phyloP scores from a whole-genome alignment of 257 asterid species.

The Striga asiatica region DNA sequence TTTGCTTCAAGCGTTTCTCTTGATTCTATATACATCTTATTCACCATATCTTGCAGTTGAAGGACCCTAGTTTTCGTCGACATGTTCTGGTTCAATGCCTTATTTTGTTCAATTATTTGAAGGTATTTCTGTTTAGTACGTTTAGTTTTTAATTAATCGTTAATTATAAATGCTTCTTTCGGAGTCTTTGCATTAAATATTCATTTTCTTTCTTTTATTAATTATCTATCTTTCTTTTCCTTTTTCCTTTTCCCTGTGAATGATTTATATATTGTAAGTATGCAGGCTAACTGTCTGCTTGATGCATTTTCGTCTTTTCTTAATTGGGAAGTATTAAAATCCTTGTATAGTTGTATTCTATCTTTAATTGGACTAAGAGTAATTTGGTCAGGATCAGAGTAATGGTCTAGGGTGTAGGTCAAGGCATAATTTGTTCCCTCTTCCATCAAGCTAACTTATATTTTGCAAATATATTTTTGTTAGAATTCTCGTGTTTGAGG shows the following conservation, averaged over 20 bases:
- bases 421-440: neutral
- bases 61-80: constrained; percentile 97
- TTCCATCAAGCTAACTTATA: neutral
- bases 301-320: neutral
- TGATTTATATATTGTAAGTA: constrained; percentile 1
- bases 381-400: constrained; percentile 1
- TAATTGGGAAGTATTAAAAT: constrained; percentile 7
- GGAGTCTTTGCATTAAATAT: neutral
- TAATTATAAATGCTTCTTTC: constrained; percentile 3
- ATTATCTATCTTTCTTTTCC: too few species aligned
- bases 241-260: too few species aligned
- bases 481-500: neutral
- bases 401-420: neutral
- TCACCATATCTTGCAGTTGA: constrained; percentile 43
- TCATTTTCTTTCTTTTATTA: neutral
- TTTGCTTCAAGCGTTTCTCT: constrained; percentile 8
- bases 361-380: neutral
- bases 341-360: neutral
- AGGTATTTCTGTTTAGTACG: constrained; percentile 42
- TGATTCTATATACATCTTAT: constrained; percentile 12
- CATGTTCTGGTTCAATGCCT: constrained; percentile 93
- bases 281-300: constrained; percentile 9
- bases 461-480: neutral
- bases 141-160: constrained; percentile 12
- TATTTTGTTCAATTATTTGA: constrained; percentile 82